Conservation (phyloP, 208 protist species). For the Entamoeba moshkovskii region DNA sequence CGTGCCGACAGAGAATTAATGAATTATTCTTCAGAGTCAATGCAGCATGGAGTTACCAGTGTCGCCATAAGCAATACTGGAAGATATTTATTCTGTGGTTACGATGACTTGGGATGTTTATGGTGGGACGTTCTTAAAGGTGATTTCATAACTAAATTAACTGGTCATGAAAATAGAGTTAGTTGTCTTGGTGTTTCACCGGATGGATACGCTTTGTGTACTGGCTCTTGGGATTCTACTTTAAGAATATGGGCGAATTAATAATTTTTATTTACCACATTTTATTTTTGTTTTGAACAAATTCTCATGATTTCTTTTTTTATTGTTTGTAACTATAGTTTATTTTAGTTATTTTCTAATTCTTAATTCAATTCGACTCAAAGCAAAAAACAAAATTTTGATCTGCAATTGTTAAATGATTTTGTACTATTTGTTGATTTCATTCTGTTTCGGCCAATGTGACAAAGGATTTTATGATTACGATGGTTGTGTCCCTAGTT, state of each 20-base stretch:
- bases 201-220: constrained; percentile 63
- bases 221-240: constrained; percentile 58
- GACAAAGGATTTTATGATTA: background rate
- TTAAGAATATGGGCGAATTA: constrained; percentile 43
- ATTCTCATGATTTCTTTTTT: too few relatives aligned
- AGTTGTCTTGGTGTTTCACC: constrained; percentile 44
- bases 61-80: constrained; percentile 52
- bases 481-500: background rate
- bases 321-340: too few relatives aligned
- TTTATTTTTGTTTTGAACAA: too few relatives aligned
- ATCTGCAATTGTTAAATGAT: too few relatives aligned
- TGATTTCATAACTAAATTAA: constrained; percentile 40
- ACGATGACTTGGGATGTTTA: constrained; percentile 61
- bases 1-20: constrained; percentile 56
- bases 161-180: constrained; percentile 62
- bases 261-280: background rate
- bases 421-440: too few relatives aligned
- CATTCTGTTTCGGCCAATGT: too few relatives aligned
- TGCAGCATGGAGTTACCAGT: constrained; percentile 60
- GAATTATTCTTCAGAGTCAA: constrained; percentile 50
- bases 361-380: too few relatives aligned
- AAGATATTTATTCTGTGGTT: constrained; percentile 56
- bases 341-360: too few relatives aligned
- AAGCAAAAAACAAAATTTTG: too few relatives aligned
- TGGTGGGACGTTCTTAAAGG: constrained; percentile 66